phyloP scores from a whole-genome alignment of 1,284 basidiomycete species.

The Trichosporon sp. region DNA sequence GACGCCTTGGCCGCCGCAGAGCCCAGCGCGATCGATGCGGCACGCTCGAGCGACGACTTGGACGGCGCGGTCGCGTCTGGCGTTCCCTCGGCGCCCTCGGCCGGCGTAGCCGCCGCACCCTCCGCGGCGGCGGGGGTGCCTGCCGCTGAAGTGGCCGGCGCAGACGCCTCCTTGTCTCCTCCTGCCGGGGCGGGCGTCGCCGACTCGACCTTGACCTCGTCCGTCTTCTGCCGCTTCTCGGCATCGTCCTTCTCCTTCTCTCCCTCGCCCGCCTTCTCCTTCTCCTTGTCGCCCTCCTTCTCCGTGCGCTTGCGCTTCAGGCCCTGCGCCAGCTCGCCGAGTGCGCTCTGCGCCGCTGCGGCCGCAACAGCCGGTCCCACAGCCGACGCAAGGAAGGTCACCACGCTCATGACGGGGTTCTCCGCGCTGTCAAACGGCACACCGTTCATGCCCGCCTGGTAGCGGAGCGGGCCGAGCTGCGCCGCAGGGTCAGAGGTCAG shows the following conservation, averaged over 20 bases:
- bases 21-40: constrained; percentile 75
- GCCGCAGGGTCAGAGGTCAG: constrained; percentile 46
- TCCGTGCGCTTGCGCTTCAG: constrained; percentile 58
- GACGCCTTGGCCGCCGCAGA: constrained; percentile 83
- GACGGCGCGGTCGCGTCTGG: constrained; percentile 52
- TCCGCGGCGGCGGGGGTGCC: too few relatives aligned
- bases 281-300: constrained; percentile 23
- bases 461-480: constrained; percentile 69
- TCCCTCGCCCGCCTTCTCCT: constrained; percentile 12
- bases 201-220: constrained; percentile 20
- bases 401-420: constrained; percentile 97
- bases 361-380: constrained; percentile 87
- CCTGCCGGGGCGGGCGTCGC: constrained; percentile 18
- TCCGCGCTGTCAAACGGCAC: constrained; percentile 91
- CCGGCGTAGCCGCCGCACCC: constrained; percentile 18
- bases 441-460: constrained; percentile 51
- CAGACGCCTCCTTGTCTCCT: constrained; percentile 14
- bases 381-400: constrained; percentile 90
- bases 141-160: too few relatives aligned
- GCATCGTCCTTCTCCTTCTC: constrained; percentile 20
- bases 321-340: constrained; percentile 59
- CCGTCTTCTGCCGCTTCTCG: constrained; percentile 20
- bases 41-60: constrained; percentile 68
- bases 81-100: constrained; percentile 37
- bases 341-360: constrained; percentile 84